Percentiles rank a stretch among this genome's conserved stretches.
phyloP scores from a whole-genome alignment of 148 eudicot genomes.

The Rhododendron henanense region DNA sequence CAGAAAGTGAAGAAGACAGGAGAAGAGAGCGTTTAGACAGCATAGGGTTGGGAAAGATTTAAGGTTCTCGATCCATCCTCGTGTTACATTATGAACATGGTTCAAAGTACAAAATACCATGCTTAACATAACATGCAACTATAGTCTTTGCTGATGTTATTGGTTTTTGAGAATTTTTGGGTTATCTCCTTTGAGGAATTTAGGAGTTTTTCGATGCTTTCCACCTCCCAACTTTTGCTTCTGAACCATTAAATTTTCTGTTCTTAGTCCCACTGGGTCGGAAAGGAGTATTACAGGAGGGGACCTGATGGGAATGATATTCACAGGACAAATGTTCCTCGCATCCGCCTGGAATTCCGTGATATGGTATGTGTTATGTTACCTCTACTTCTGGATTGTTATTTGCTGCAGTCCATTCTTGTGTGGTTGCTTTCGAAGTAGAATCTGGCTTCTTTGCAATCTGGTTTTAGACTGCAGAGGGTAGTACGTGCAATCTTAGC shows the following conservation, averaged over 20 bases:
- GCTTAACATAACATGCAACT: background rate
- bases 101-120: background rate
- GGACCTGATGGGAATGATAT: conserved; percentile 95
- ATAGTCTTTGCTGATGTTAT: background rate
- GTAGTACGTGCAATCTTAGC: background rate
- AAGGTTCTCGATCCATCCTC: background rate
- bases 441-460: background rate
- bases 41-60: background rate
- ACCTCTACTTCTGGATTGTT: background rate
- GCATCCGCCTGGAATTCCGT: conserved; percentile 88
- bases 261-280: conserved; percentile 87
- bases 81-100: background rate
- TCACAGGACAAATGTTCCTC: conserved; percentile 95
- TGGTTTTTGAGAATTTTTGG: no score
- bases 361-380: conserved; percentile 60
- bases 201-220: background rate
- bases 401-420: background rate
- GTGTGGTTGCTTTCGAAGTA: background rate
- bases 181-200: background rate
- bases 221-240: conserved; percentile 3
- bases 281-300: conserved; percentile 74
- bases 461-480: background rate
- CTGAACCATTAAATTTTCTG: conserved; percentile 5
- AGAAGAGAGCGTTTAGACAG: background rate
- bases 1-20: background rate